A percentile compares a stretch with the other conserved stretches of the same genome.
phyloP scores from a whole-genome alignment of 306 rosid genomes.

The Quillaja saponaria region DNA sequence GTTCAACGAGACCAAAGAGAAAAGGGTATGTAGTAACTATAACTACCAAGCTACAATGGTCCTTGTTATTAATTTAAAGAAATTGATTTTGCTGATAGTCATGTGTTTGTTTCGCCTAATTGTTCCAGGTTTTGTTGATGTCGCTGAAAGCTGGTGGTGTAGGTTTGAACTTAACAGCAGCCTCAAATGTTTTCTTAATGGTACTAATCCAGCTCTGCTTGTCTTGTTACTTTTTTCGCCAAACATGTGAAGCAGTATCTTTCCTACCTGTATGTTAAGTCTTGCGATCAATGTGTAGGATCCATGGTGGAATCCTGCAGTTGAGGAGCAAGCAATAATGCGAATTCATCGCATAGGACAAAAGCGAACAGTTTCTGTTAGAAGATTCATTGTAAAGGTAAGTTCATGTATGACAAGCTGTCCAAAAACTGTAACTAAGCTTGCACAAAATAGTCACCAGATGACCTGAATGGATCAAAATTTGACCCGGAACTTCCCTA shows the following conservation, averaged over 20 bases:
- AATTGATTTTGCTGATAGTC: neutral
- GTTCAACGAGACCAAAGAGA: constrained; percentile 53
- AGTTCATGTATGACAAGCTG: neutral
- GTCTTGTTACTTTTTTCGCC: neutral
- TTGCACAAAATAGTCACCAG: no score
- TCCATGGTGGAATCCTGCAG: constrained; percentile 99
- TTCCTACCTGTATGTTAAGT: constrained; percentile 1
- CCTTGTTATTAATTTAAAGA: no score
- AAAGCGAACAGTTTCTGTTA: constrained; percentile 41
- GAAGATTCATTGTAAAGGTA: constrained; percentile 61
- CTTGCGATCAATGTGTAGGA: constrained; percentile 47
- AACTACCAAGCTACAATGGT: neutral
- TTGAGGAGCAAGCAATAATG: constrained; percentile 94
- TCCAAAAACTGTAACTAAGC: neutral
- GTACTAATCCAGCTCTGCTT: constrained; percentile 31
- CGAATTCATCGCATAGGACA: constrained; percentile 89
- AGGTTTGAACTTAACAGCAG: constrained; percentile 87
- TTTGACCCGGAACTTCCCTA: constrained; percentile 3
- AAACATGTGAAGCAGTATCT: neutral
- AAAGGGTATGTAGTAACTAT: constrained; percentile 49
- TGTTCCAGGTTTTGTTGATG: constrained; percentile 68
- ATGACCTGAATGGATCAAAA: neutral
- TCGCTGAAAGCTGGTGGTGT: constrained; percentile 93
- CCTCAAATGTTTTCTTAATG: constrained; percentile 80
- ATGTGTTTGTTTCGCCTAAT: neutral